phyloP scores from a whole-genome alignment of 257 asterid genomes.

The Nicotiana noctiflora region DNA sequence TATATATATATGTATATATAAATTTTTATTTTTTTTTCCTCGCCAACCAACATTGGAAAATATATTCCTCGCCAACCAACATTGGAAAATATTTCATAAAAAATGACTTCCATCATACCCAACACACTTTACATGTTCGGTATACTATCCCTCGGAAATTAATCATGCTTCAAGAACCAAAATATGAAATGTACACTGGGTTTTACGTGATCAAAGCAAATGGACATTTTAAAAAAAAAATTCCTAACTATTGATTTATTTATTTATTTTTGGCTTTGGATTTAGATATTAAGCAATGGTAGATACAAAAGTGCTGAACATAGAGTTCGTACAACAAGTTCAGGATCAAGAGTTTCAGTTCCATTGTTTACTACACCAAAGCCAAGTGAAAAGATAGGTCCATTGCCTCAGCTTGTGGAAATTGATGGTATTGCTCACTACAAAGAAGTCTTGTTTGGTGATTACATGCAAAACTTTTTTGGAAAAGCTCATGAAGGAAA shows the following conservation, averaged over 20 bases:
- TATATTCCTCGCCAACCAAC: too few relatives aligned
- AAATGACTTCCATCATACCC: too few relatives aligned
- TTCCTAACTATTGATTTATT: neutral
- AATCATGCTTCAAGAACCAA: too few relatives aligned
- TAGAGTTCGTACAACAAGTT: conserved; percentile 32
- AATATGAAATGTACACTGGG: neutral
- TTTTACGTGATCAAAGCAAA: neutral
- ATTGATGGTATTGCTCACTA: conserved; percentile 21
- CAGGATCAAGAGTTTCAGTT: conserved; percentile 30
- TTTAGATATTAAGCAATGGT: conserved; percentile 33
- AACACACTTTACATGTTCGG: too few relatives aligned
- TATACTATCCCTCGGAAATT: too few relatives aligned
- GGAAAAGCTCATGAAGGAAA: conserved; percentile 32
- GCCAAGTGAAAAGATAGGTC: conserved; percentile 24
- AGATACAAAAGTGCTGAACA: conserved; percentile 35
- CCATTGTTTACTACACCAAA: conserved; percentile 27
- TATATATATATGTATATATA: too few relatives aligned
- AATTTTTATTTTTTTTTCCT: too few relatives aligned
- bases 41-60: too few relatives aligned
- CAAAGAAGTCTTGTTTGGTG: conserved; percentile 22
- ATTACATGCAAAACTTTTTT: conserved; percentile 29
- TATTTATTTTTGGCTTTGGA: neutral
- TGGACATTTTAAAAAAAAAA: neutral
- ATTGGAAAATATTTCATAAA: too few relatives aligned
- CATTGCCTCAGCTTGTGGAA: conserved; percentile 28